Evolutionary conservation across 805 yeast species (phyloP).

Genomic region (Kurtzmaniella fragi): DNA sequence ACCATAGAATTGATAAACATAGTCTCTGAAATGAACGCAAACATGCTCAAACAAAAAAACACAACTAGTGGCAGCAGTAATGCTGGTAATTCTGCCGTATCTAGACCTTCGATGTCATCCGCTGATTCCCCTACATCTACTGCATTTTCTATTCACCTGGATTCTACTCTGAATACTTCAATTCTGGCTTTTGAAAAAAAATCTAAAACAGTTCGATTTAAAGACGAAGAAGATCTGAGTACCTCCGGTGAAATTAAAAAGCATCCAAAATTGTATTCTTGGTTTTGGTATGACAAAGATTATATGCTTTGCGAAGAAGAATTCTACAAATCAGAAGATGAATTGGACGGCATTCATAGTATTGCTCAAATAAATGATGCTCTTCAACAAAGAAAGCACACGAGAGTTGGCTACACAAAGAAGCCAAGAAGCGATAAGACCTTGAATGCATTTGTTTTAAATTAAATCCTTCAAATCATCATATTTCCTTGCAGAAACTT

Average conservation of each 20-base stretch:
- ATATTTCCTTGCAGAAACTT: no score
- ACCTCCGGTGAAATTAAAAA: neutral
- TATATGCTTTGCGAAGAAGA: constrained; percentile 14
- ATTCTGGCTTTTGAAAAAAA: neutral
- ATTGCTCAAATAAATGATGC: constrained; percentile 18
- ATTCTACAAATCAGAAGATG: constrained; percentile 13
- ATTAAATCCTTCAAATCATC: no score
- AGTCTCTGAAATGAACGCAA: constrained; percentile 9
- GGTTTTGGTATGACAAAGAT: constrained; percentile 31
- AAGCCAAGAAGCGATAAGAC: constrained; percentile 6
- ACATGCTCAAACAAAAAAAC: neutral
- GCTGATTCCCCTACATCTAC: constrained; percentile 8
- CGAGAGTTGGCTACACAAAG: constrained; percentile 23
- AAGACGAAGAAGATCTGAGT: constrained; percentile 15
- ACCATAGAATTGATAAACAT: constrained; percentile 14
- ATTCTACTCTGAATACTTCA: constrained; percentile 5
- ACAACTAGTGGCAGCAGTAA: neutral
- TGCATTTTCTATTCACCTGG: constrained; percentile 3
- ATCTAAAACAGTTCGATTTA: constrained; percentile 8
- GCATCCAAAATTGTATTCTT: constrained; percentile 11
- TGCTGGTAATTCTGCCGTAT: neutral
- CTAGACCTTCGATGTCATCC: constrained; percentile 8
- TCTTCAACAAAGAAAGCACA: constrained; percentile 8
- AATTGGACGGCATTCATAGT: constrained; percentile 12
- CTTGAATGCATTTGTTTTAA: constrained; percentile 7